Base-by-base conservation (phyloP, 768 basidiomycete genomes). In the Cystofilobasidium bisporidii region DNA sequence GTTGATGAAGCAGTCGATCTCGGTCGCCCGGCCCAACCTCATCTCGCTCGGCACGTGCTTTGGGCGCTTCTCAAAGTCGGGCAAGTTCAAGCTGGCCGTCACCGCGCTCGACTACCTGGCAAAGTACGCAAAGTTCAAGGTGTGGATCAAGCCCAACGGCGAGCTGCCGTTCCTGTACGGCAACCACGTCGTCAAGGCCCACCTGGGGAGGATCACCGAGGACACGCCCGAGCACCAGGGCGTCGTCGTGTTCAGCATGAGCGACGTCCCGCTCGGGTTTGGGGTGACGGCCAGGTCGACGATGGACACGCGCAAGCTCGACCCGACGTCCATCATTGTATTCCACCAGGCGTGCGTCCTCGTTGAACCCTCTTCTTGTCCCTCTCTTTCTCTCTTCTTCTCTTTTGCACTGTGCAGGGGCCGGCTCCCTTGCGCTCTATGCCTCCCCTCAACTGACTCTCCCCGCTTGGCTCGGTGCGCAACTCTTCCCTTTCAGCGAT, bases 91-190 rank as follows among this genome's bases (percentile, higher is more conserved):
- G 81, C 81, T 99, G 69, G 92, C 97, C 72, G 85, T 99, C 73
- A 97, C 94, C 3, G 83, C 89, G 24, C 81, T 99, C 70, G 94
- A 98, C 74, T 88, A 89, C 74, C 78, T 99, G 67, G 90, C 91
- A 1, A 89, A 96, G 75, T 97, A 96, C 76, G 93, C 96, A 24
- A 98, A 94, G 79, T 90, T 91, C 81, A 99, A 99, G 83, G 96
- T 98, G 22, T 99, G 96, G 96, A 91, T 99, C 76, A 99, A 99
- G 78, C 87, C 93, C 30, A 94, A 98, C 71, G 96, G 96, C 74
- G 96, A 99, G 79, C 94, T 99, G 87, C 96, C 96, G 1, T 99
- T 94, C 82, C 80, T 99, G 43, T 99, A 99, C 74, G 96, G 96
- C 65, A 99, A 99, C 75, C 93, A 99, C 79, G 87, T 98, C 68